Percentiles rank a stretch among this genome's conserved stretches.
These are phyloP conservation scores for Globisporangium paddicum DNA, from an alignment of 352 stramenopile genomes.

Conservation along the genomic window DNA sequence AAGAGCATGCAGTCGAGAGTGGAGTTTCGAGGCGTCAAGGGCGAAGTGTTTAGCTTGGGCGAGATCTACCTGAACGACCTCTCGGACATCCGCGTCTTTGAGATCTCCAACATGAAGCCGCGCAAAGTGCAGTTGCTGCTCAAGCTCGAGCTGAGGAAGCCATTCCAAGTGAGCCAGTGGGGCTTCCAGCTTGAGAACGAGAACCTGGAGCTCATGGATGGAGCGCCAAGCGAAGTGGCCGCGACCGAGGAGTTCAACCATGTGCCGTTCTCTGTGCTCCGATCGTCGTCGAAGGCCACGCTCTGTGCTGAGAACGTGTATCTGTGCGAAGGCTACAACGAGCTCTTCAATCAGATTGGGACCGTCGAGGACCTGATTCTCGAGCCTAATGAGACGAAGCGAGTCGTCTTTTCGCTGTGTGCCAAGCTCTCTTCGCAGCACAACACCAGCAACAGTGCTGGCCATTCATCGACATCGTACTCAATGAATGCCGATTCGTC, in stretches of 20 bases:
- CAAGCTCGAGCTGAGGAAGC: conserved; percentile 72
- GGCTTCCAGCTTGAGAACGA: conserved; percentile 89
- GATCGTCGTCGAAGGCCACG: conserved; percentile 58
- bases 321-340: conserved; percentile 84
- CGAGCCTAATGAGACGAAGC: conserved; percentile 61
- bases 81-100: conserved; percentile 78
- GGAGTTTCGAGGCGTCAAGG: conserved; percentile 44
- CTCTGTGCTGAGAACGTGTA: conserved; percentile 78
- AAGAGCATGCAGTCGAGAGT: conserved; percentile 50
- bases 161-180: conserved; percentile 70
- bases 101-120: conserved; percentile 63
- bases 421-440: conserved; percentile 44
- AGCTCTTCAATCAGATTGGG: conserved; percentile 87
- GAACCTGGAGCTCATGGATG: conserved; percentile 63
- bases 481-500: conserved; percentile 56
- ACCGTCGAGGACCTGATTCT: conserved; percentile 58
- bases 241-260: conserved; percentile 69
- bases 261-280: conserved; percentile 63
- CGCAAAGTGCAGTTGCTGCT: conserved; percentile 55
- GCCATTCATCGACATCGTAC: conserved; percentile 6
- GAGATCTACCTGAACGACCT: conserved; percentile 88
- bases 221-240: conserved; percentile 21
- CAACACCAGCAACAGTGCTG: conserved; percentile 1
- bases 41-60: conserved; percentile 58
- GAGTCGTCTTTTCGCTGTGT: conserved; percentile 71